These are phyloP conservation scores for Leccinum pachyderme DNA, from an alignment of 1,284 basidiomycete species.

Conservation along the genomic window DNA sequence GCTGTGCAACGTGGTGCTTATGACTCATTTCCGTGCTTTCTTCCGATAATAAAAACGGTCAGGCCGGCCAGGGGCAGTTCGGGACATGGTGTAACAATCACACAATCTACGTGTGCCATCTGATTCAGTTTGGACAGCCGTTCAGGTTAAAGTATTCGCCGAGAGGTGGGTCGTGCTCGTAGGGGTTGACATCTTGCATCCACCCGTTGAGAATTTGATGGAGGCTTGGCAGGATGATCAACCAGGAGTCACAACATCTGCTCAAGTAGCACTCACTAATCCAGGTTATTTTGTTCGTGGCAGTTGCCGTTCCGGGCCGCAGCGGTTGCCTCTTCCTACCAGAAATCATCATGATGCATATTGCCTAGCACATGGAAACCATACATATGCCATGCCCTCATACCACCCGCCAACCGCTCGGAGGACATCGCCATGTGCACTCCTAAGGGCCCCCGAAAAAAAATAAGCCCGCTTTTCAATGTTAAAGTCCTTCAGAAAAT, in stretches of 20 bases:
- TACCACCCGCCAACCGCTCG: slow-evolving; percentile 59
- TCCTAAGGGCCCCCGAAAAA: slow-evolving; percentile 54
- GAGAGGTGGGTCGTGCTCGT: slow-evolving; percentile 33
- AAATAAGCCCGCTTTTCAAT: slow-evolving; percentile 60
- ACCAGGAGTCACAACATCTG: background rate
- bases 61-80: too few relatives aligned
- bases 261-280: slow-evolving; percentile 36
- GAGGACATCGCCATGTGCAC: slow-evolving; percentile 36
- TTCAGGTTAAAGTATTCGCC: background rate
- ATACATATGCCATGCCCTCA: slow-evolving; percentile 49
- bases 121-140: background rate
- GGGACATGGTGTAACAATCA: too few relatives aligned
- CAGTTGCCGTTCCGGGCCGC: slow-evolving; percentile 57
- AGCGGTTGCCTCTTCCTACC: slow-evolving; percentile 56
- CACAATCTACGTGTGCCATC: background rate
- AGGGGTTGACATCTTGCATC: slow-evolving; percentile 63
- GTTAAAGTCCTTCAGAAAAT: slow-evolving; percentile 59
- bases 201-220: slow-evolving; percentile 81
- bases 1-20: slow-evolving; percentile 16
- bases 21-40: background rate
- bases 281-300: slow-evolving; percentile 73
- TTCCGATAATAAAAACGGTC: background rate
- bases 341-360: slow-evolving; percentile 7
- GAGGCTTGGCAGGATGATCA: slow-evolving; percentile 46
- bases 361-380: slow-evolving; percentile 23